Conservation (phyloP, 2,329 filamentous ascomycete genomes). For the Ilyonectria destructans region DNA sequence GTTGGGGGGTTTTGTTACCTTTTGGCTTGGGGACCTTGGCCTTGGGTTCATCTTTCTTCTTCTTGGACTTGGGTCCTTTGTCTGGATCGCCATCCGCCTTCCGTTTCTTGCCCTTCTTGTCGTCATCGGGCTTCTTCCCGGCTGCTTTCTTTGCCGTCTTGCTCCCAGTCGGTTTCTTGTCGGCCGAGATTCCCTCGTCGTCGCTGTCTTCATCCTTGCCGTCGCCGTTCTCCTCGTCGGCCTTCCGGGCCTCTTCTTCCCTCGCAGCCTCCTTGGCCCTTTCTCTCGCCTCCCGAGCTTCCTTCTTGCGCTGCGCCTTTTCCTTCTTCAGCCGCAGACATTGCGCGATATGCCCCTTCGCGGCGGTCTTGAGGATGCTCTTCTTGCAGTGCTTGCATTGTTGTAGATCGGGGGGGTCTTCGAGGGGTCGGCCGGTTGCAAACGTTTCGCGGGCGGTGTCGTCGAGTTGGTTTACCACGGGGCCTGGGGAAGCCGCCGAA, state of each 20-base stretch:
- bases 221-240: conserved; percentile 64
- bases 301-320: conserved; percentile 84
- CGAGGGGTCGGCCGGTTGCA: conserved; percentile 84
- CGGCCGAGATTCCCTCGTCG: conserved; percentile 60
- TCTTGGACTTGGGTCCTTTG: conserved; percentile 89
- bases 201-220: conserved; percentile 67
- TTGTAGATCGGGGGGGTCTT: conserved; percentile 84
- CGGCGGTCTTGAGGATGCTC: conserved; percentile 82
- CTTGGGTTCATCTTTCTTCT: conserved; percentile 95
- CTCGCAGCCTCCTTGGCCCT: conserved; percentile 75
- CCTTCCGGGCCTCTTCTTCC: conserved; percentile 70
- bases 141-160: conserved; percentile 75
- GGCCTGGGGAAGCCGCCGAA: conserved; percentile 65
- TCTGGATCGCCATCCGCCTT: conserved; percentile 84
- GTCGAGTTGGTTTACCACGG: conserved; percentile 79
- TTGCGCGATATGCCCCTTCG: conserved; percentile 84
- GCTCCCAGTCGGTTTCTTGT: conserved; percentile 60
- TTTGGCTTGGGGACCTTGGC: conserved; percentile 88
- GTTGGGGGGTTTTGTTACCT: conserved; percentile 61
- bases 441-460: conserved; percentile 85
- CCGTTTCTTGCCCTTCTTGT: conserved; percentile 82
- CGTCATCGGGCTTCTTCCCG: conserved; percentile 78
- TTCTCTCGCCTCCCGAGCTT: conserved; percentile 80
- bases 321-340: conserved; percentile 90
- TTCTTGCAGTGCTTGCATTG: conserved; percentile 97